A percentile compares a stretch with the other conserved stretches of the same genome.
phyloP scores from a whole-genome alignment of 2,329 filamentous ascomycete genomes.

The Graphilbum sp. region DNA sequence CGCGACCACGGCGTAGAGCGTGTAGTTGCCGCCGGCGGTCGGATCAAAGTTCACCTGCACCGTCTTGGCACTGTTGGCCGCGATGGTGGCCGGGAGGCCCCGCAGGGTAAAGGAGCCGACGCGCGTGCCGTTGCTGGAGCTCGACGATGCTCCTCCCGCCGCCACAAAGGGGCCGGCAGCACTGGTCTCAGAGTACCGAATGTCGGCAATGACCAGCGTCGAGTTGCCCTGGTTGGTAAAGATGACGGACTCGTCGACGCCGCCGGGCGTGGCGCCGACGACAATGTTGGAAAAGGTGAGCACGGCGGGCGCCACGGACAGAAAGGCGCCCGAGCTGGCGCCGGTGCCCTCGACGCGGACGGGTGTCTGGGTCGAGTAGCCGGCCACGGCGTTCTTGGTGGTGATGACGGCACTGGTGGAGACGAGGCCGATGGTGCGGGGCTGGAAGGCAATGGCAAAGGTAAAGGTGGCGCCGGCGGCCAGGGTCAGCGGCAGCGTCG shows the following conservation, averaged over 20 bases:
- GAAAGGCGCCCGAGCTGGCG: conserved; percentile 25
- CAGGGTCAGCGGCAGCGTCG: conserved; percentile 17
- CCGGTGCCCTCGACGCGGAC: conserved; percentile 32
- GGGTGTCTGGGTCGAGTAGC: conserved; percentile 29
- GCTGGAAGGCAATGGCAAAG: conserved; percentile 27
- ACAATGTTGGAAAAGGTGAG: conserved; percentile 34
- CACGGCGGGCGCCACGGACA: conserved; percentile 29
- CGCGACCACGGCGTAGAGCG: conserved; percentile 28
- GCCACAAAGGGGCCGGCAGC: conserved; percentile 28
- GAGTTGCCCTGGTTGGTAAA: conserved; percentile 33
- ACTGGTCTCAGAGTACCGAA: conserved; percentile 26
- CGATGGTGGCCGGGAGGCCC: conserved; percentile 27
- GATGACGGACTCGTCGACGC: conserved; percentile 25
- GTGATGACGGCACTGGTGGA: conserved; percentile 30
- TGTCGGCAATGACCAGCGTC: conserved; percentile 23
- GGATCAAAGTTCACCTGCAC: conserved; percentile 32
- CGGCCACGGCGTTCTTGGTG: conserved; percentile 27
- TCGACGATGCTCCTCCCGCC: conserved; percentile 16
- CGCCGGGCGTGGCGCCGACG: conserved; percentile 21
- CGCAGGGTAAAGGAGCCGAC: conserved; percentile 32
- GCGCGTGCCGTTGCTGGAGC: conserved; percentile 15
- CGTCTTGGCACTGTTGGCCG: conserved; percentile 20
- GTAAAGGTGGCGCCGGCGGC: conserved; percentile 22
- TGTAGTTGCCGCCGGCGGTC: conserved; percentile 27
- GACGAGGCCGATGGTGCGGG: conserved; percentile 27